Evolutionary conservation across 1,284 basidiomycete species (phyloP).

Genomic region (Ceratobasidium sp.): DNA sequence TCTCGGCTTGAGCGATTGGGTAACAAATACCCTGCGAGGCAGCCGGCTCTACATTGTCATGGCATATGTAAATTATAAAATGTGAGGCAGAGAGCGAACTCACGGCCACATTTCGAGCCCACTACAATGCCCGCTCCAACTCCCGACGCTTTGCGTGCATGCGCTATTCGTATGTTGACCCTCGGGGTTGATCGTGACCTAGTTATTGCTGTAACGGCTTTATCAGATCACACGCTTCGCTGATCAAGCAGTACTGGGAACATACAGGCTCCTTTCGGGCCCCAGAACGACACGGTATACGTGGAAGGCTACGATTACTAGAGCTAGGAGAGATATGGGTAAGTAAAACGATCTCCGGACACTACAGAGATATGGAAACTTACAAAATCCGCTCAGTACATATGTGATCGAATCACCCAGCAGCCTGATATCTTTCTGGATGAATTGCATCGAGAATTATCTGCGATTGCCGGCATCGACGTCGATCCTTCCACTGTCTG

Average conservation of each 20-base stretch:
- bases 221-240: neutral
- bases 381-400: neutral
- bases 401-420: neutral
- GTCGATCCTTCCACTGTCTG: neutral
- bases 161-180: neutral
- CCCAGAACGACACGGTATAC: neutral
- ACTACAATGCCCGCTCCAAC: neutral
- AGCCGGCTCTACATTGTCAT: too few relatives aligned
- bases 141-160: neutral
- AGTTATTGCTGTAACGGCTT: neutral
- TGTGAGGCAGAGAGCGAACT: too few relatives aligned
- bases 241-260: neutral
- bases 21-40: too few relatives aligned
- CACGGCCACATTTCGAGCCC: too few relatives aligned
- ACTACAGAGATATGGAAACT: neutral
- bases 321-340: neutral
- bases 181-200: neutral
- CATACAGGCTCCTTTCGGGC: neutral
- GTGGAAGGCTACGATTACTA: neutral
- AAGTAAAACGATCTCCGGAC: neutral
- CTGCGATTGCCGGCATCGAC: neutral
- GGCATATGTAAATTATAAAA: too few relatives aligned
- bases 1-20: too few relatives aligned
- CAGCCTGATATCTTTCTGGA: neutral
- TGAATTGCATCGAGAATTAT: constrained; percentile 6